Evolutionary conservation across 2,329 filamentous ascomycete genomes (phyloP).

Genomic region (Microthyrium microscopicum): DNA sequence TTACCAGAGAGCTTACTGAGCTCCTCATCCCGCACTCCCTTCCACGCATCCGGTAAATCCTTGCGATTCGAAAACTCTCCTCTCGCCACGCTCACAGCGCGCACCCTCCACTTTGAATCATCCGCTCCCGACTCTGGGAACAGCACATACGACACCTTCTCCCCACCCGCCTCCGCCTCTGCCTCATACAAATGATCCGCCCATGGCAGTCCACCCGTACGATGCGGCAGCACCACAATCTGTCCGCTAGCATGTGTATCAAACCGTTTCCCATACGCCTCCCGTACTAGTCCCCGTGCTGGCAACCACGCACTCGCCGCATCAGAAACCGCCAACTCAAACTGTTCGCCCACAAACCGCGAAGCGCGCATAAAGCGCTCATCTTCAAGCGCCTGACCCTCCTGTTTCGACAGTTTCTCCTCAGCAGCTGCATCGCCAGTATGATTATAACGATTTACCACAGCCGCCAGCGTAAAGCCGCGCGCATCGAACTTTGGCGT

Average conservation of each 20-base stretch:
- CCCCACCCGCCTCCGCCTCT: constrained; percentile 41
- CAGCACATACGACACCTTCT: constrained; percentile 65
- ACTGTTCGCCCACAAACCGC: constrained; percentile 74
- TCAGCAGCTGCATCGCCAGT: constrained; percentile 11
- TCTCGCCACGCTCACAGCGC: constrained; percentile 71
- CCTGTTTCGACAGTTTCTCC: constrained; percentile 18
- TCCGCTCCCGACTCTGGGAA: constrained; percentile 69
- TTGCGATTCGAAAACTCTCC: constrained; percentile 87
- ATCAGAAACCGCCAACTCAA: constrained; percentile 54
- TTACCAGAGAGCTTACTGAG: constrained; percentile 56
- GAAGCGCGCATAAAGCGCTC: constrained; percentile 62
- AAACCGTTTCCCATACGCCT: constrained; percentile 53
- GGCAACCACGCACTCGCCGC: constrained; percentile 70
- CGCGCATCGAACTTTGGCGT: constrained; percentile 71
- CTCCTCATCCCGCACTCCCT: constrained; percentile 74
- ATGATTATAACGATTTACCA: constrained; percentile 79
- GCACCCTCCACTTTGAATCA: constrained; percentile 79
- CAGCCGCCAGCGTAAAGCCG: constrained; percentile 67
- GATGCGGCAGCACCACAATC: constrained; percentile 52
- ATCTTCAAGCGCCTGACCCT: constrained; percentile 58
- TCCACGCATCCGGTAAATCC: constrained; percentile 79
- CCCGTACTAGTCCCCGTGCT: constrained; percentile 60
- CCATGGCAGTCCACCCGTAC: constrained; percentile 70
- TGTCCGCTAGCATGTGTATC: constrained; percentile 58
- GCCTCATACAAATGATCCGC: constrained; percentile 89